Conservation (phyloP, 1,139 yeast species). For the Pichia sp. region DNA sequence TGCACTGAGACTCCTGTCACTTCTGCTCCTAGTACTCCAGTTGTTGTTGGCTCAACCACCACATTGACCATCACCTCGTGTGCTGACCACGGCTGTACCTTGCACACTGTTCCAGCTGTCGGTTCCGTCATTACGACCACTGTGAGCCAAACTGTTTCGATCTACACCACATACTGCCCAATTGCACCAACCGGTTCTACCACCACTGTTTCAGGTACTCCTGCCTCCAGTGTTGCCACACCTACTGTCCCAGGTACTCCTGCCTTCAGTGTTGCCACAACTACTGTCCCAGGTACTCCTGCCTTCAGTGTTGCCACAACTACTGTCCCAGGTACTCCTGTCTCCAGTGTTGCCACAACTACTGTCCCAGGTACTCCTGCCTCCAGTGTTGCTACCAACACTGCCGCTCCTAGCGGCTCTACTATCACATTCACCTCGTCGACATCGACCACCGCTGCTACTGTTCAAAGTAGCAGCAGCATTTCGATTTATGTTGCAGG, state of each 20-base stretch:
- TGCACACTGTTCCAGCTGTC: constrained; percentile 8
- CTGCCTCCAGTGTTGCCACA: too few species aligned
- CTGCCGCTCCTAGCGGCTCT: too few species aligned
- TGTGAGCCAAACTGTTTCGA: constrained; percentile 3
- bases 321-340: too few species aligned
- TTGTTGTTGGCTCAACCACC: constrained; percentile 5
- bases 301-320: too few species aligned
- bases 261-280: too few species aligned
- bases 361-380: too few species aligned
- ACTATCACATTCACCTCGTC: too few species aligned
- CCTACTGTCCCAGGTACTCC: too few species aligned
- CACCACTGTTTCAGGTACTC: too few species aligned
- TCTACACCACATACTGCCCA: constrained; percentile 14
- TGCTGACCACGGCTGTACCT: constrained; percentile 23
- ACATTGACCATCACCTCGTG: constrained; percentile 20
- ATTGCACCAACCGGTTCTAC: not conserved
- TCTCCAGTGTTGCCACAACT: too few species aligned
- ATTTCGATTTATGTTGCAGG: constrained; percentile 15
- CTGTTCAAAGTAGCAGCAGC: constrained; percentile 12
- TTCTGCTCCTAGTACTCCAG: not conserved
- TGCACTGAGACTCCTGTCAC: constrained; percentile 3
- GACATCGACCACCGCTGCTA: constrained; percentile 20
- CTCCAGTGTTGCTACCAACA: too few species aligned
- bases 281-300: too few species aligned
- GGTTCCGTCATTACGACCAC: constrained; percentile 11